Evolutionary conservation across 192 early-diverging fungal genomes (phyloP).

Genomic region (Geranomyces variabilis): DNA sequence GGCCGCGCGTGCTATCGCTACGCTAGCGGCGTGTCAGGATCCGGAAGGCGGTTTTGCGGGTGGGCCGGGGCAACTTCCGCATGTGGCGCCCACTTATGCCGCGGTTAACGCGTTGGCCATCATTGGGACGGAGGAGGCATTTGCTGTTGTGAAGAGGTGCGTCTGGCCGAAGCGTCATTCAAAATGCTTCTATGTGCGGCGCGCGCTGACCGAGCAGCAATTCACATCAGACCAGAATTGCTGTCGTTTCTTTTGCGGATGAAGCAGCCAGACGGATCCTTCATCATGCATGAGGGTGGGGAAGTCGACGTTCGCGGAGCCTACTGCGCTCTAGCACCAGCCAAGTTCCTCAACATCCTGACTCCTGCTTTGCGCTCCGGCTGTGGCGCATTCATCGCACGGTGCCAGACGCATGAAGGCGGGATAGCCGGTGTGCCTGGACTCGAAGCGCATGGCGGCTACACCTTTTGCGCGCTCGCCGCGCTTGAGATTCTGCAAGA

Average conservation of each 20-base stretch:
- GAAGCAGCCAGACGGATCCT: slow-evolving; percentile 88
- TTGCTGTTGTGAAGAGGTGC: slow-evolving; percentile 64
- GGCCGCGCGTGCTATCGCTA: slow-evolving; percentile 57
- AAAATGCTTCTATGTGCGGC: background rate
- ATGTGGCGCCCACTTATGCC: slow-evolving; percentile 89
- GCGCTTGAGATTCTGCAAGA: slow-evolving; percentile 68
- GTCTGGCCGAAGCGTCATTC: background rate
- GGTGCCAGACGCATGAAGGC: slow-evolving; percentile 92
- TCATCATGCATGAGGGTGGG: slow-evolving; percentile 87
- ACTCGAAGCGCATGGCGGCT: slow-evolving; percentile 93
- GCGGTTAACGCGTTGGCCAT: slow-evolving; percentile 80
- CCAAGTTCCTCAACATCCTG: slow-evolving; percentile 79
- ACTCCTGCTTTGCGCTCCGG: slow-evolving; percentile 74
- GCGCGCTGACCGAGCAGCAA: background rate
- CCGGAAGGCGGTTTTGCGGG: slow-evolving; percentile 84
- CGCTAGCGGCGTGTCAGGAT: slow-evolving; percentile 68
- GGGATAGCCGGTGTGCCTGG: slow-evolving; percentile 83
- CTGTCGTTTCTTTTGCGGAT: slow-evolving; percentile 66
- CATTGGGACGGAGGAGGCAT: slow-evolving; percentile 74
- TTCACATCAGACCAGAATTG: slow-evolving; percentile 7
- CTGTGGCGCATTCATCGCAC: slow-evolving; percentile 69
- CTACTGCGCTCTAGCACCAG: slow-evolving; percentile 85
- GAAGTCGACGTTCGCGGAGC: slow-evolving; percentile 89
- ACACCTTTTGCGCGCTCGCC: slow-evolving; percentile 90
- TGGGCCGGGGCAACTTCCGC: slow-evolving; percentile 81